Conservation (phyloP, 2,329 filamentous ascomycete species). For the Mariannaea elegans region DNA sequence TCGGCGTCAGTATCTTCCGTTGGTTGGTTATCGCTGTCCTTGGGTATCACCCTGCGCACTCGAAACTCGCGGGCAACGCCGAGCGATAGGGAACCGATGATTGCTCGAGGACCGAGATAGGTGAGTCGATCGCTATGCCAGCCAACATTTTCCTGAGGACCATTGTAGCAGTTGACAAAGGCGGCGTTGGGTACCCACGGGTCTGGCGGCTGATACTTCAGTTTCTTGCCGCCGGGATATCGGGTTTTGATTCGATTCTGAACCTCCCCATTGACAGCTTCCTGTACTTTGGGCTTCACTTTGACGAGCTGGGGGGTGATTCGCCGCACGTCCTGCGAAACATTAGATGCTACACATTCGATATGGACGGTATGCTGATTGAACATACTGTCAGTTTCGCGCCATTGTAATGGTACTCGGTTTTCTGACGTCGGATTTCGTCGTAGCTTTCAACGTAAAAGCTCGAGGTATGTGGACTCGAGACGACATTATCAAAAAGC, state of each 20-base stretch:
- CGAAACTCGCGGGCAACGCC: conserved; percentile 95
- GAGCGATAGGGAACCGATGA: conserved; percentile 90
- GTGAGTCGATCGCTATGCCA: conserved; percentile 94
- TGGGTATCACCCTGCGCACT: conserved; percentile 77
- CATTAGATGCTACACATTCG: conserved; percentile 5
- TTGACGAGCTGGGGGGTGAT: conserved; percentile 78
- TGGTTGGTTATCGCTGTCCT: conserved; percentile 55
- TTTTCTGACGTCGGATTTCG: conserved; percentile 75
- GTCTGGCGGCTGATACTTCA: conserved; percentile 77
- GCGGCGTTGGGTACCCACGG: conserved; percentile 88
- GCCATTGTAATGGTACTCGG: conserved; percentile 89
- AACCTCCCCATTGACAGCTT: conserved; percentile 82
- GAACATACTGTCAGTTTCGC: conserved; percentile 67
- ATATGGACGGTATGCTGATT: not conserved
- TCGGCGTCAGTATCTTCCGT: conserved; percentile 67
- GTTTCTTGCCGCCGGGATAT: conserved; percentile 76
- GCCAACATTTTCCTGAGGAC: conserved; percentile 82
- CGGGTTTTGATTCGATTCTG: conserved; percentile 71
- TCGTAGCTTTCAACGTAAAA: conserved; percentile 83
- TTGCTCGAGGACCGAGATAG: conserved; percentile 86
- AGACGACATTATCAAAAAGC: conserved; percentile 86
- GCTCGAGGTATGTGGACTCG: conserved; percentile 83
- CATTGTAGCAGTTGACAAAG: conserved; percentile 94
- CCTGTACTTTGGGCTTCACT: conserved; percentile 75
- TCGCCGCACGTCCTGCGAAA: conserved; percentile 72